Conservation (phyloP, 2,329 filamentous ascomycete genomes). For the Lomentospora prolificans region DNA sequence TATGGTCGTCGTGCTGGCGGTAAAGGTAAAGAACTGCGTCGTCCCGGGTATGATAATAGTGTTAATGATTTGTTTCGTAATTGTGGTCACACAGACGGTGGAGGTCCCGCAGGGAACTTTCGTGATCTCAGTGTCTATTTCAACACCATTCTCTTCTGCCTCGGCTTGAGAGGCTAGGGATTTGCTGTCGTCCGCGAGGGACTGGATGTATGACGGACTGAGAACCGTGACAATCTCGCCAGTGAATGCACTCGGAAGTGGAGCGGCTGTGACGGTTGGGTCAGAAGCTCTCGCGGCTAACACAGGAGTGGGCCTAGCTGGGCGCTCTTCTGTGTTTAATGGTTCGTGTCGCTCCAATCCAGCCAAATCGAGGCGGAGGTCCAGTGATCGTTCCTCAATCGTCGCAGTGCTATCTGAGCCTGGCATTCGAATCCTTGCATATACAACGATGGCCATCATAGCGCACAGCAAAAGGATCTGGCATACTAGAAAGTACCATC, state of each 20-base stretch:
- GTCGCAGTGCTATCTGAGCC: conserved; percentile 19
- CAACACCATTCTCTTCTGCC: not conserved
- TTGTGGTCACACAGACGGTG: conserved; percentile 2
- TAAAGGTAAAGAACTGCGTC: not conserved
- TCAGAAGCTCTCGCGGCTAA: not conserved
- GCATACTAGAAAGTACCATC: conserved; percentile 21
- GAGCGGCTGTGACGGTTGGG: not conserved
- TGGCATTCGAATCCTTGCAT: conserved; percentile 20
- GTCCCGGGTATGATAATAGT: conserved; percentile 3
- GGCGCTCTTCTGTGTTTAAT: not conserved
- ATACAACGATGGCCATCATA: conserved; percentile 19
- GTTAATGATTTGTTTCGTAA: conserved; percentile 1
- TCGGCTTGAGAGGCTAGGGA: not conserved
- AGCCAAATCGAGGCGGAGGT: not conserved
- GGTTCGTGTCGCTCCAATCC: too few relatives aligned
- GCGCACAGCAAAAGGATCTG: conserved; percentile 17
- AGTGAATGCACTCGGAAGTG: not conserved
- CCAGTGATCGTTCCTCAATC: conserved; percentile 12
- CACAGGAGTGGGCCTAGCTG: not conserved
- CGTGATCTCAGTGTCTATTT: not conserved
- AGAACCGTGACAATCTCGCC: conserved; percentile 3
- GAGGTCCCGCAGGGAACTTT: conserved; percentile 3
- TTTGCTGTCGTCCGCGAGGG: not conserved
- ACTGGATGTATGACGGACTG: conserved; percentile 8
- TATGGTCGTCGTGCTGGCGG: not conserved